Evolutionary conservation across 75 land plant species (phyloP).

Genomic region (Pinus albicaulis): DNA sequence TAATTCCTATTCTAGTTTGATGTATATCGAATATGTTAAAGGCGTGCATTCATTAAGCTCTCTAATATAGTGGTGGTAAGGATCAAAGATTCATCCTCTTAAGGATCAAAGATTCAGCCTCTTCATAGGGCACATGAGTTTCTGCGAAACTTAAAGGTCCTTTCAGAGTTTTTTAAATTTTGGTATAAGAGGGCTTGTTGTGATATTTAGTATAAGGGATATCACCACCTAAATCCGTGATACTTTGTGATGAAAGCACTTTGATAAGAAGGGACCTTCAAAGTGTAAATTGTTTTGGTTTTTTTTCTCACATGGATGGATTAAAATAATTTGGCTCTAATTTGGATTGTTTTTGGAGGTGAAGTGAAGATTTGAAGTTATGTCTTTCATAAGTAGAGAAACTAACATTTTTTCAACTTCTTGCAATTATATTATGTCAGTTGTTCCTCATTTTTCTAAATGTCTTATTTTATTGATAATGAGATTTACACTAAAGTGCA

Average conservation of each 20-base stretch:
- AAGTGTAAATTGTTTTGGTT: constrained; percentile 30
- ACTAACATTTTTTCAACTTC: constrained; percentile 57
- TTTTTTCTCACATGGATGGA: constrained; percentile 23
- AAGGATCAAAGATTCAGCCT: background rate
- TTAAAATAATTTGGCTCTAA: constrained; percentile 39
- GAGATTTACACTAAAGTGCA: no score
- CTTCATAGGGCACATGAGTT: constrained; percentile 7
- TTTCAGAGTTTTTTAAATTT: background rate
- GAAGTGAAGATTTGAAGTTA: constrained; percentile 27
- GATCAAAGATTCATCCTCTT: no score
- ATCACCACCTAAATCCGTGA: constrained; percentile 1
- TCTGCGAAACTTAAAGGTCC: constrained; percentile 28
- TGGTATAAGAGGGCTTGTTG: background rate
- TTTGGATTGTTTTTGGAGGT: constrained; percentile 38
- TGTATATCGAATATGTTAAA: background rate
- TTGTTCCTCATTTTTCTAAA: background rate
- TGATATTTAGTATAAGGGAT: background rate
- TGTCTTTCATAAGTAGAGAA: constrained; percentile 37
- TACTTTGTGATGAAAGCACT: constrained; percentile 40
- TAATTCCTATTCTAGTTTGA: background rate
- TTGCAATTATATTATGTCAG: constrained; percentile 52
- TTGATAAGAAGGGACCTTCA: constrained; percentile 56
- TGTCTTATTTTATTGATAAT: no score
- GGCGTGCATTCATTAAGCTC: background rate
- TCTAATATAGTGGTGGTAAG: constrained; percentile 9